A percentile compares a stretch with the other conserved stretches of the same genome.
Conservation (phyloP, 1,284 basidiomycete species). For the Peniophora sp. region DNA sequence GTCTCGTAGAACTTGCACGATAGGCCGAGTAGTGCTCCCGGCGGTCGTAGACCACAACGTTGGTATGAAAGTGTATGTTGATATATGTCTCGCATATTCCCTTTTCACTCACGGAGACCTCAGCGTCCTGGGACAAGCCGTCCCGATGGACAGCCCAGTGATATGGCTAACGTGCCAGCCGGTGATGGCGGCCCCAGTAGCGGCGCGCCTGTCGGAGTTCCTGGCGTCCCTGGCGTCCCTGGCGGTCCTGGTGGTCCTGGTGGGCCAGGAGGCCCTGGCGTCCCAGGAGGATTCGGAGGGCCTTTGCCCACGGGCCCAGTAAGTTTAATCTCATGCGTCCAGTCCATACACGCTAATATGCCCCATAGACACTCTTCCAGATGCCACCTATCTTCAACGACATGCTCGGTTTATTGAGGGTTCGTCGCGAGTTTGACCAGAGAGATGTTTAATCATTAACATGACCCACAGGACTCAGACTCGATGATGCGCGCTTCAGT, state of each 20-base stretch:
- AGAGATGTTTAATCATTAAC: slow-evolving; percentile 1
- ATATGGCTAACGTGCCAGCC: too few species aligned
- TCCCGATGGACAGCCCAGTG: too few species aligned
- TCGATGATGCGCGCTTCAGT: slow-evolving; percentile 63
- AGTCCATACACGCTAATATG: slow-evolving; percentile 4
- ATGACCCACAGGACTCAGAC: slow-evolving; percentile 55
- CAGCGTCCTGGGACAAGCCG: too few species aligned
- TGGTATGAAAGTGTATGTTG: too few species aligned
- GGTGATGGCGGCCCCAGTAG: too few species aligned
- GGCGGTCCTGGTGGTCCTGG: not conserved
- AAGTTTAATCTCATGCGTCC: slow-evolving; percentile 8
- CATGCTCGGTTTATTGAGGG: slow-evolving; percentile 55
- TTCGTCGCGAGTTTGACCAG: slow-evolving; percentile 22
- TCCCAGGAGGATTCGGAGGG: too few species aligned
- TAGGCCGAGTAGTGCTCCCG: too few species aligned
- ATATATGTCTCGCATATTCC: too few species aligned
- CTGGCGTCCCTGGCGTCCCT: not conserved
- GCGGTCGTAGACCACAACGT: too few species aligned
- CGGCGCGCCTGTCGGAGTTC: too few species aligned
- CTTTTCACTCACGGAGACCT: too few species aligned
- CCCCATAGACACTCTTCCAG: slow-evolving; percentile 43
- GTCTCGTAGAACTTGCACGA: too few species aligned
- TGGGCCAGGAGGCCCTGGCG: not conserved
- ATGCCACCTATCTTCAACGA: slow-evolving; percentile 44
- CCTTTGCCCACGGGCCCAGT: slow-evolving; percentile 12